These are phyloP conservation scores for Peniophora sp. DNA, from an alignment of 1,284 basidiomycete genomes.

Conservation along the genomic window DNA sequence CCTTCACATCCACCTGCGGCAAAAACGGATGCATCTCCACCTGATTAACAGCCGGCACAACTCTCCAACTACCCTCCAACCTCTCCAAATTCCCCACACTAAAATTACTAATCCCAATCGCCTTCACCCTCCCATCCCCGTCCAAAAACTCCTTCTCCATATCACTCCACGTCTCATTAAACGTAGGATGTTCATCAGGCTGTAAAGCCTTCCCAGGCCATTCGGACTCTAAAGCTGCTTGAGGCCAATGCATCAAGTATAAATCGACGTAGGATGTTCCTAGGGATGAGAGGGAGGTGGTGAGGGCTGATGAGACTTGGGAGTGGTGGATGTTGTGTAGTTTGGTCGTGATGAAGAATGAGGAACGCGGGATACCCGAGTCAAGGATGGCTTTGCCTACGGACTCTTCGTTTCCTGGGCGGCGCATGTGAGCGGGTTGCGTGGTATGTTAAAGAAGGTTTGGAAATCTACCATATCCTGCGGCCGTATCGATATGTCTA, in stretches of 20 bases:
- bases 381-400: constrained; percentile 43
- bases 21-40: constrained; percentile 34
- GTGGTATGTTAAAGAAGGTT: constrained; percentile 4
- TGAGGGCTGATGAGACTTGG: constrained; percentile 41
- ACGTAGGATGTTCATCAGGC: constrained; percentile 38
- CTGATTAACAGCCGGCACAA: background rate
- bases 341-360: constrained; percentile 46
- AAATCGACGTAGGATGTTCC: constrained; percentile 61
- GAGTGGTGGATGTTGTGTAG: constrained; percentile 30
- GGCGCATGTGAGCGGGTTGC: background rate
- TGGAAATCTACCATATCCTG: constrained; percentile 5
- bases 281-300: constrained; percentile 48
- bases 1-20: constrained; percentile 40
- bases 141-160: constrained; percentile 55
- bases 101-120: constrained; percentile 47
- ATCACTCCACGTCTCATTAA: constrained; percentile 46
- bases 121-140: constrained; percentile 30
- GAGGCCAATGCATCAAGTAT: constrained; percentile 62
- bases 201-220: constrained; percentile 15
- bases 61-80: constrained; percentile 22
- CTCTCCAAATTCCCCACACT: constrained; percentile 28
- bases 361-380: constrained; percentile 34
- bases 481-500: background rate
- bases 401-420: constrained; percentile 33
- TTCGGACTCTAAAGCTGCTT: constrained; percentile 2